Percentiles rank a stretch among this genome's conserved stretches.
phyloP scores from a whole-genome alignment of 73 alveolate species.

The Tetrahymena borealis region DNA sequence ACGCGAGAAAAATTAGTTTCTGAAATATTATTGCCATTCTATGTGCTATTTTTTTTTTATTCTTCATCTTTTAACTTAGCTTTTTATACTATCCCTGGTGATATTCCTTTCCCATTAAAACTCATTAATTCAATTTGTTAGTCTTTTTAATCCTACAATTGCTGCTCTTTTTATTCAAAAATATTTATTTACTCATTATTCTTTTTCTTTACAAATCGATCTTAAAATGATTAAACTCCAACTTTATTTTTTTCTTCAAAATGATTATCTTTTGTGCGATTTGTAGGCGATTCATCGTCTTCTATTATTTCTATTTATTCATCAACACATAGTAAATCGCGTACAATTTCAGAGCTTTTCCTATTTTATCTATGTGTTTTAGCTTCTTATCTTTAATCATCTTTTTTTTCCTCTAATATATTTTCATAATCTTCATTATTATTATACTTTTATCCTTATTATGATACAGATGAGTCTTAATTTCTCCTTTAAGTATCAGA shows the following conservation, averaged over 20 bases:
- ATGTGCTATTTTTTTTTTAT: background rate
- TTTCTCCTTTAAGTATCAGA: background rate
- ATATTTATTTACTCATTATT: background rate
- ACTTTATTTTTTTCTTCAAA: background rate
- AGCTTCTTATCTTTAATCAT: background rate
- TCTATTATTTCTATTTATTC: background rate
- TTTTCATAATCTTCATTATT: background rate
- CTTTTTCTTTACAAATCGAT: background rate
- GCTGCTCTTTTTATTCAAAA: too few species aligned
- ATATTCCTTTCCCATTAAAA: background rate
- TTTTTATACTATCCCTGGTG: background rate
- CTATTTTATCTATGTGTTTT: background rate
- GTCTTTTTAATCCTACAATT: background rate
- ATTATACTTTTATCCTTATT: background rate
- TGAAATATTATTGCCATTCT: background rate
- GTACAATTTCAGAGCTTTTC: background rate
- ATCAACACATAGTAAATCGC: background rate
- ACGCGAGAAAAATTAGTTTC: background rate
- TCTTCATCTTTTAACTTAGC: background rate
- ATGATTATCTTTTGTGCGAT: background rate
- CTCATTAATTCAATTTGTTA: background rate
- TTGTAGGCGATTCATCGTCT: background rate
- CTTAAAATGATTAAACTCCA: too few species aligned
- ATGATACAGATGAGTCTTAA: background rate
- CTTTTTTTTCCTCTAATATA: background rate